Base-by-base conservation (phyloP, 2,329 filamentous ascomycete genomes). In the Hypoxylon sp. region DNA sequence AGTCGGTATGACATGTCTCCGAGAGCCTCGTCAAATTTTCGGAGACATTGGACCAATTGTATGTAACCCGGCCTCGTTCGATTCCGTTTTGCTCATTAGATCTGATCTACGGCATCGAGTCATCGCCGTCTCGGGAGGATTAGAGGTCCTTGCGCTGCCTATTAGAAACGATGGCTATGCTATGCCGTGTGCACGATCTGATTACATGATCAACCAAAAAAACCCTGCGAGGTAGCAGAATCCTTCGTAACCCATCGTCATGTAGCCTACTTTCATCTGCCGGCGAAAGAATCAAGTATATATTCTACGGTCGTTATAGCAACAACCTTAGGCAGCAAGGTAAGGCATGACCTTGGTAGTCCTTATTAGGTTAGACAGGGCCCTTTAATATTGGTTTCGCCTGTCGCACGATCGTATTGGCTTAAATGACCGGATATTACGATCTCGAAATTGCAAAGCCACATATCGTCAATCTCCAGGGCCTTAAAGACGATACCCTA, bases 371-470 rank as follows among this genome's bases (percentile, higher is more conserved):
- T 4, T 22, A 8, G 22, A 28, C 5, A 34, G 48, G 48, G 6
- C 28, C 24, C 15, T 30, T 17, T 5, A 26, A 6, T 22, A 4
- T 37, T 6, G 1, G 15, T 15, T 5, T 37, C 32, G 13, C n/a
- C 32, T 37, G 41, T 47, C 34, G 51, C 17, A 30, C 44, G 56
- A 58, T 64, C 34, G 53, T 37, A 58, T 67, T 61, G 57, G 57
- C 28, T 24, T 15, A 37, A 26, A 54, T 43, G 15, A n/a, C 41
- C 47, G 57, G 49, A 20, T 24, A 50, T 41, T 63, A 61, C 55
- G 60, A 59, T 32, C 53, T 47, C 19, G 19, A 63, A 49, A 62
- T 53, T 55, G 59, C 59, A 58, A 62, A 62, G 62, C 62, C 65
- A 65, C 56, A 62, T 19, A 41, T 30, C 51, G 48, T n/a, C 26